Conservation (phyloP, 2,329 filamentous ascomycete genomes). For the Arthrobotrys sinensis region DNA sequence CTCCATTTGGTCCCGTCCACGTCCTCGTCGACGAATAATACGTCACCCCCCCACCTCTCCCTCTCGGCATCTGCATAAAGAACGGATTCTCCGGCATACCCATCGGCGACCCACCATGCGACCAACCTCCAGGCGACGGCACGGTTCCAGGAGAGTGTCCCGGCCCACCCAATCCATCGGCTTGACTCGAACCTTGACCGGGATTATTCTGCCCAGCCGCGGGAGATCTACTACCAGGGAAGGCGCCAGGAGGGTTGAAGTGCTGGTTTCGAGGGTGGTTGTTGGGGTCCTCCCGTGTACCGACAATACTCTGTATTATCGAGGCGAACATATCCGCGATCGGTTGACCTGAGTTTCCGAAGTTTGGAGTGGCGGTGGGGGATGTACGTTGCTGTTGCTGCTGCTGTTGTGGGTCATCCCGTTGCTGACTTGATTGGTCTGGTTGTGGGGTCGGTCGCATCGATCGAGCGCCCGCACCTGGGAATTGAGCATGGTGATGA, state of each 20-base stretch:
- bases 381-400: slow-evolving; percentile 32
- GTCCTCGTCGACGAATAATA: slow-evolving; percentile 57
- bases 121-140: slow-evolving; percentile 2
- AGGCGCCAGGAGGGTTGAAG: slow-evolving; percentile 6
- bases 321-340: slow-evolving; percentile 57
- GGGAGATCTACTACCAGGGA: slow-evolving; percentile 28
- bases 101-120: slow-evolving; percentile 29
- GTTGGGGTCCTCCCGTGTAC: slow-evolving; percentile 15
- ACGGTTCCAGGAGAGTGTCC: slow-evolving; percentile 18
- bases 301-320: slow-evolving; percentile 59
- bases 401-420: slow-evolving; percentile 7
- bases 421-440: slow-evolving; percentile 8
- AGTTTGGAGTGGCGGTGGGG: slow-evolving; percentile 44
- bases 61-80: slow-evolving; percentile 50
- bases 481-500: slow-evolving; percentile 23
- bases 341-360: slow-evolving; percentile 38
- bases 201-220: slow-evolving; percentile 43
- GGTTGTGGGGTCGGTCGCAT: slow-evolving; percentile 16
- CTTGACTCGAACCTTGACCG: slow-evolving; percentile 46
- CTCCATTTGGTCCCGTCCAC: slow-evolving; percentile 53
- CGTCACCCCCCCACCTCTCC: slow-evolving; percentile 36
- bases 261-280: slow-evolving; percentile 6
- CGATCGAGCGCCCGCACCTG: slow-evolving; percentile 13
- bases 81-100: slow-evolving; percentile 42
- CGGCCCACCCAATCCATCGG: slow-evolving; percentile 43